Evolutionary conservation across 352 stramenopile genomes (phyloP), one percentile per base, ranked within the genome.

Genomic region (Globisporangium mamillatum): DNA sequence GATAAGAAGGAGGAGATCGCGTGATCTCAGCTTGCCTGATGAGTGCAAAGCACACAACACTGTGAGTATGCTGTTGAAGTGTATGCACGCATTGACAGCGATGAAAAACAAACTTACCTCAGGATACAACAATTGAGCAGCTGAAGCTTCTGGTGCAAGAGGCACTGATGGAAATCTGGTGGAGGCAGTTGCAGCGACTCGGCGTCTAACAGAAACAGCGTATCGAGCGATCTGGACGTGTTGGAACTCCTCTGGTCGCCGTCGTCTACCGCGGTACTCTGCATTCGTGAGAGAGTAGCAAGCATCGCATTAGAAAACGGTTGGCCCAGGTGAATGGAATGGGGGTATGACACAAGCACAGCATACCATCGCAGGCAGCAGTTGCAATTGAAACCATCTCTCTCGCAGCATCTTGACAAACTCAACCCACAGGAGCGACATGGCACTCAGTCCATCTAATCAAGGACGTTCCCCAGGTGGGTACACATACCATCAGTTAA

Each of bases 141-240:
- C 64, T 93, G 85, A 4, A 95, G 75, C 50, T 93, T 93, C 63
- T 95, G 87, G 58, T 95, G 79, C 2, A 95, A 67, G 20, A 95
- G 71, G 53, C 86, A 91, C n/a, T 91, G 78, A 29, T 78, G 77
- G 27, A 91, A 92, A 56, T 93, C 84, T 25, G 86, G 86, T 7
- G 66, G 63, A 25, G 86, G 84, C 1, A 94, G 67, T 8, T 80
- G 70, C 16, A 88, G 70, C 1, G 75, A 75, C 53, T 84, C 69
- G 1, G 74, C 73, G 24, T 90, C 79, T 22, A 90, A 55, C 50
- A 91, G 55, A 54, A 91, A 91, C 38, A 88, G 53, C 27, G 81
- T 71, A 12, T 79, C 76, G 32, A 90, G 72, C 36, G 75, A 85
- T 16, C 65, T 77, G 2, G 74, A 77, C 8, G 75, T 74, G 50